Base-by-base conservation (phyloP, 495 filamentous ascomycete genomes). In the Penicillium desertorum region DNA sequence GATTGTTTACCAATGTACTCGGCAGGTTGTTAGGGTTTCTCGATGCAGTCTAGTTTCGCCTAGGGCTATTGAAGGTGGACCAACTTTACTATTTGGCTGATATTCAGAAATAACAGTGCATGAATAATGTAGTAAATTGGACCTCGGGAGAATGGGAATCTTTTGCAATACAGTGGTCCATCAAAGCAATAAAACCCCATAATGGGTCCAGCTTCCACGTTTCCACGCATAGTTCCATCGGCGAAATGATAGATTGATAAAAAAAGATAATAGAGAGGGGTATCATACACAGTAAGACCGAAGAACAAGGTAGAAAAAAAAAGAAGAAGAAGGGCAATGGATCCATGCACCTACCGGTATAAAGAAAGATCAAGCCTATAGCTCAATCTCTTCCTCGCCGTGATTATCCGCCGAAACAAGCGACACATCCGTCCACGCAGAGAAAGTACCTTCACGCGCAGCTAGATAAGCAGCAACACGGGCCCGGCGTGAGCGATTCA, bases 341-440 rank as follows among this genome's bases (percentile, higher is more conserved):
- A 46, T 8, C 44, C 4, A 46, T 29, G 12, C 12, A 10, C 20
- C 12, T 25, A 25, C 12, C 23, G 10, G 5, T 16, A 22, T 10
- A n/a, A 32, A 34, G 1, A 32, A 34, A 20, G 8, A 6, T 17
- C 20, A 25, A 45, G 19, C 19, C 69, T 57, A 82, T n/a, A 83
- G 59, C 56, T 83, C 81, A 47, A 73, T 56, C 63, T 82, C 81
- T 51, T 73, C 71, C 48, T 79, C 73, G 0, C 71, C 64, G 60
- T 82, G 80, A 56, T 78, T 76, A 58, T 73, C 71, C 12, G 76
- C 73, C 27, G 81, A 83, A 45, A 79, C 61, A 29, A 82, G 64
- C 16, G 76, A 68, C 19, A 78, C 57, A 22, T 73, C 67, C 37
- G 66, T 66, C 80, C 81, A 83, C 1, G 65, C 71, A 29, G 71